phyloP scores from a whole-genome alignment of 2,329 filamentous ascomycete species.

The Calonectria multiphialidica region DNA sequence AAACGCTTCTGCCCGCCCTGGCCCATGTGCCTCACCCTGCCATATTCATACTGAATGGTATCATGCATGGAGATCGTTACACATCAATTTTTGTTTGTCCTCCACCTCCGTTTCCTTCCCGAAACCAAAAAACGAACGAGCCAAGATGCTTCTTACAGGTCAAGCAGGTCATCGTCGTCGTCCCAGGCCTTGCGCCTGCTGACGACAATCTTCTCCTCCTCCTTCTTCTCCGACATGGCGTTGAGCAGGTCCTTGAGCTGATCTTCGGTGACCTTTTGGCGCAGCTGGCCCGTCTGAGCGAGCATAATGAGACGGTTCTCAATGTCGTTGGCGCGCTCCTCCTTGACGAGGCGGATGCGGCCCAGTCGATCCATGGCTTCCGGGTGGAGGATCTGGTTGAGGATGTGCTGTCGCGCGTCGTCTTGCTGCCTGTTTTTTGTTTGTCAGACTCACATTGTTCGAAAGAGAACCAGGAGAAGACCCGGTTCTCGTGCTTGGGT shows the following conservation, averaged over 20 bases:
- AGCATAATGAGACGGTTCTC: slow-evolving; percentile 95
- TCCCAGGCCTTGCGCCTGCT: slow-evolving; percentile 85
- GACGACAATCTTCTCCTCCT: slow-evolving; percentile 89
- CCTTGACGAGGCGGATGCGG: slow-evolving; percentile 95
- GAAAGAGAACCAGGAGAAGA: neutral
- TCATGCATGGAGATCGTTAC: slow-evolving; percentile 14
- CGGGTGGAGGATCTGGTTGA: slow-evolving; percentile 93
- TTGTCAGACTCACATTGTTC: neutral
- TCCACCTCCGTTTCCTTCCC: neutral
- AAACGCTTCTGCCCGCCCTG: slow-evolving; percentile 8
- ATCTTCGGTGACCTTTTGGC: slow-evolving; percentile 88
- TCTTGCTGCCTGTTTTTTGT: slow-evolving; percentile 59
- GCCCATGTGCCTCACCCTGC: slow-evolving; percentile 9
- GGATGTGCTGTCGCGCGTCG: slow-evolving; percentile 81
- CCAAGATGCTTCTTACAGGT: slow-evolving; percentile 57
- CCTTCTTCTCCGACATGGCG: slow-evolving; percentile 83
- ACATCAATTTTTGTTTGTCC: neutral
- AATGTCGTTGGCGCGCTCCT: slow-evolving; percentile 87
- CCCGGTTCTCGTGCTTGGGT: no score
- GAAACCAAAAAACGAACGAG: no score
- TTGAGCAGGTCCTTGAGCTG: slow-evolving; percentile 93
- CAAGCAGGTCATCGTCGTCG: slow-evolving; percentile 83
- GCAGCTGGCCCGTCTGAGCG: slow-evolving; percentile 87
- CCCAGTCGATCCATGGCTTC: slow-evolving; percentile 93
- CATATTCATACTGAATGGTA: slow-evolving; percentile 9